Base-by-base conservation (phyloP, 2,329 filamentous ascomycete genomes). In the Ilyonectria mors-panacis region DNA sequence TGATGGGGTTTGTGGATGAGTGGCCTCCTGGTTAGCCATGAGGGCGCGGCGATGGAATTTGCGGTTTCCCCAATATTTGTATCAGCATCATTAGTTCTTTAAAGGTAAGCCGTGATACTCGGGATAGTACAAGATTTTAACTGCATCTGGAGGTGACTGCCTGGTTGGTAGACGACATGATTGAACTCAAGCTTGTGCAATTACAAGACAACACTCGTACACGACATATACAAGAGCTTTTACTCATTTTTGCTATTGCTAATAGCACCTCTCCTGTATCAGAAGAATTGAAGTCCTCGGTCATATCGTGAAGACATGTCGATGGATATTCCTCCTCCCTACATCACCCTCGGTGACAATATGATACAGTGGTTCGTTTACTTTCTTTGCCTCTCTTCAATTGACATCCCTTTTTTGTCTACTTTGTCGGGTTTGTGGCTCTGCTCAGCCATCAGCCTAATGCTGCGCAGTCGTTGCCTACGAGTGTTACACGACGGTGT, bases 41-140 rank as follows among this genome's bases (percentile, higher is more conserved):
- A 8, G 19, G 26, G 23, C 23, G 21, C 13, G 5, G 17, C 45
- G 21, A 17, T 17, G 23, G 19, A 13, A 28, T 48, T 12, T 21
- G 26, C 13, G 26, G 45, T 17, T 21, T 48, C 23, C 23, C 45
- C 45, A 28, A 48, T 17, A 7, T 15, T 15, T 30, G n/a, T 28
- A 21, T 30, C 15, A 19, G 26, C 15, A 57, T n/a, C n/a, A n/a
- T 21, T 45, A 5, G 26, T 58, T 48, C 15, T 10, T 33, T 42
- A 48, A 28, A 48, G 55, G 28, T 21, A 48, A 21, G 23, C 17
- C 30, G 26, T 26, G 39, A 48, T n/a, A 30, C 55, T 58, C 30
- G 30, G 28, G 13, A 21, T 33, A 13, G 12, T 58, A 17, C 42
- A 48, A 47, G 48, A 12, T 4, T 28, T 6, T 26, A 28, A 33